Conservation (phyloP, 495 filamentous ascomycete genomes). For the Xylaria longipes region DNA sequence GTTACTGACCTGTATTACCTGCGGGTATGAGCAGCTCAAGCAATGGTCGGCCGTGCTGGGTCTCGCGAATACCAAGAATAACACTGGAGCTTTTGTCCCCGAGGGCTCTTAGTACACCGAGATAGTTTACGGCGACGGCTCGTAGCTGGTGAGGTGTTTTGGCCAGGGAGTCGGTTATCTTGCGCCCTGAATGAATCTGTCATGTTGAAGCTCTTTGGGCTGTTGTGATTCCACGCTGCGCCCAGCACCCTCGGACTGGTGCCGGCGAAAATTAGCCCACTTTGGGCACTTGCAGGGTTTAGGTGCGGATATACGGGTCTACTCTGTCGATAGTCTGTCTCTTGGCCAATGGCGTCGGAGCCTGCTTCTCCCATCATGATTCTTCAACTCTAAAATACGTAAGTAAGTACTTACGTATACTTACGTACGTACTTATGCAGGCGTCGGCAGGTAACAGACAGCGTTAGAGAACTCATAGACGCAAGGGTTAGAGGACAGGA, state of each 20-base stretch:
- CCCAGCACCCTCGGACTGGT: neutral
- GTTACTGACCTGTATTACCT: slow-evolving; percentile 1
- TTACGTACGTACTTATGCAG: no score
- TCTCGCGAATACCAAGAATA: slow-evolving; percentile 38
- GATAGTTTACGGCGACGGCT: slow-evolving; percentile 52
- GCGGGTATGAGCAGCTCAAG: slow-evolving; percentile 59
- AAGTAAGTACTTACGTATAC: no score
- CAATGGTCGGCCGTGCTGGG: slow-evolving; percentile 64
- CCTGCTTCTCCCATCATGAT: no score
- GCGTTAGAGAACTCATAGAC: no score
- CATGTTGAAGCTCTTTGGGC: slow-evolving; percentile 48
- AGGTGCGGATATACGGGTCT: neutral
- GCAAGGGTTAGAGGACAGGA: no score
- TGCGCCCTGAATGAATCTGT: slow-evolving; percentile 49
- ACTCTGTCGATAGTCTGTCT: neutral
- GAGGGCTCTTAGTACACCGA: slow-evolving; percentile 47
- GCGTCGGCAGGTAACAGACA: no score
- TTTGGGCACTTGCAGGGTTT: neutral
- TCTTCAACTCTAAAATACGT: no score
- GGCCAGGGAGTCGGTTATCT: slow-evolving; percentile 57
- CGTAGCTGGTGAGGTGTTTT: slow-evolving; percentile 53
- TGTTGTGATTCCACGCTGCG: slow-evolving; percentile 19
- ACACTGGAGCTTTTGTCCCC: slow-evolving; percentile 41
- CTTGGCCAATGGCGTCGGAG: neutral
- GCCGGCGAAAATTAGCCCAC: neutral